A percentile compares a stretch with the other conserved stretches of the same genome.
phyloP scores from a whole-genome alignment of 495 filamentous ascomycete genomes.

The Tuber brumale region DNA sequence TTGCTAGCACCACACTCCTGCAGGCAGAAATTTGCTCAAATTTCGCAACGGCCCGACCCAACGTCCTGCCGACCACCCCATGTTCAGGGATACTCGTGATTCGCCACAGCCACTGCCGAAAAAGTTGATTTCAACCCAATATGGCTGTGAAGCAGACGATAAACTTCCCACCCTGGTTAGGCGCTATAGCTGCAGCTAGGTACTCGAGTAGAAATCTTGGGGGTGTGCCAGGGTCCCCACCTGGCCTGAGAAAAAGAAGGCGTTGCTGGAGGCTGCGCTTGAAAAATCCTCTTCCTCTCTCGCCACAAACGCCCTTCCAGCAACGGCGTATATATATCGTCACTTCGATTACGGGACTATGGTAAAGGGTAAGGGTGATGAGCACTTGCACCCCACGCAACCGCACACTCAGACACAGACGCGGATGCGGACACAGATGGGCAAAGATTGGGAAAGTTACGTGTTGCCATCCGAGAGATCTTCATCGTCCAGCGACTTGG shows the following conservation, averaged over 20 bases:
- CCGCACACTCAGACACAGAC: background rate
- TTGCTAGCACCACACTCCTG: background rate
- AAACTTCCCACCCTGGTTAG: conserved; percentile 25
- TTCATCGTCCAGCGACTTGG: background rate
- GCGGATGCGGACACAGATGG: background rate
- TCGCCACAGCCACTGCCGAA: conserved; percentile 14
- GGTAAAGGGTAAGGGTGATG: background rate
- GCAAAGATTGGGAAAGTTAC: background rate
- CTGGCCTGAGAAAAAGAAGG: background rate
- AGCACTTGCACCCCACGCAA: background rate
- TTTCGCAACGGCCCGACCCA: background rate
- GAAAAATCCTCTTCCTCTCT: conserved; percentile 1
- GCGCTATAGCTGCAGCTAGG: conserved; percentile 20
- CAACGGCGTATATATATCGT: background rate
- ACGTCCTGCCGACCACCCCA: background rate
- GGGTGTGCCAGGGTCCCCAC: conserved; percentile 26
- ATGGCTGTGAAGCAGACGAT: conserved; percentile 11
- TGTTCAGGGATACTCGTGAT: background rate
- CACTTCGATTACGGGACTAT: background rate
- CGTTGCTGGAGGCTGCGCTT: background rate
- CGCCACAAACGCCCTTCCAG: background rate
- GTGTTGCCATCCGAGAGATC: background rate
- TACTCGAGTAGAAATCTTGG: conserved; percentile 26
- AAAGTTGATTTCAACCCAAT: background rate
- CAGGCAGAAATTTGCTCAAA: background rate